phyloP scores from a whole-genome alignment of 2,329 filamentous ascomycete genomes.

The Ophiostoma novo-ulmi region DNA sequence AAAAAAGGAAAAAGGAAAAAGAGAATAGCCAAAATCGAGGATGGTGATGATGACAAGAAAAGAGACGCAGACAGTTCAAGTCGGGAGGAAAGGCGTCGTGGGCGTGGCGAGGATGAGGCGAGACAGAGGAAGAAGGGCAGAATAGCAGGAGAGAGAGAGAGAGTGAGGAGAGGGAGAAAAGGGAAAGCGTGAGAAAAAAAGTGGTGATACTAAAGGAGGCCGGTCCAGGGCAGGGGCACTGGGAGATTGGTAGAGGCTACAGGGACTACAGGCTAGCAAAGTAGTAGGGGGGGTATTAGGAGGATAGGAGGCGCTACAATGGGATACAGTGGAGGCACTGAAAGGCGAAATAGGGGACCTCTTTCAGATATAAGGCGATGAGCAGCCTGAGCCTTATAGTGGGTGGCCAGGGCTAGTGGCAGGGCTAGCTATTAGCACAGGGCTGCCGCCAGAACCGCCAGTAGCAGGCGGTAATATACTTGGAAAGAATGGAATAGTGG shows the following conservation, averaged over 20 bases:
- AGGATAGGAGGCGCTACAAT: not conserved
- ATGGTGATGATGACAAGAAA: conserved; percentile 5
- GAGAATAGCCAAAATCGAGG: not conserved
- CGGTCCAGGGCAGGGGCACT: not conserved
- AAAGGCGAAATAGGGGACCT: conserved; percentile 10
- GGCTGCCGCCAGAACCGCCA: conserved; percentile 8
- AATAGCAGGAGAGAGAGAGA: not conserved
- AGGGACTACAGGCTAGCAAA: not conserved
- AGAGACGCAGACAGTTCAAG: not conserved
- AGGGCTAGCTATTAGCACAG: conserved; percentile 3
- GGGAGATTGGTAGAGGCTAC: not conserved
- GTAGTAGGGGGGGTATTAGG: too few species aligned
- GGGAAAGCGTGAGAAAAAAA: conserved; percentile 13
- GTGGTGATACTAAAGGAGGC: conserved; percentile 14
- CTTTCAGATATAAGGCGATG: not conserved
- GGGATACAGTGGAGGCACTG: not conserved
- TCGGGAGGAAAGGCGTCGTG: not conserved
- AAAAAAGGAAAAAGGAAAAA: not conserved
- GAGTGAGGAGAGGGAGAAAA: conserved; percentile 9
- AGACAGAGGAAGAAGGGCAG: not conserved
- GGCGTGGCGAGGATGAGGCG: not conserved
- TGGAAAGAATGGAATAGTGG: not conserved
- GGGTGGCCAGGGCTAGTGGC: not conserved
- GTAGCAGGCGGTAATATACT: not conserved
- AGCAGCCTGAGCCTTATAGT: not conserved